Base-by-base conservation (phyloP, 108 stramenopile genomes). In the Licmophora abbreviata region DNA sequence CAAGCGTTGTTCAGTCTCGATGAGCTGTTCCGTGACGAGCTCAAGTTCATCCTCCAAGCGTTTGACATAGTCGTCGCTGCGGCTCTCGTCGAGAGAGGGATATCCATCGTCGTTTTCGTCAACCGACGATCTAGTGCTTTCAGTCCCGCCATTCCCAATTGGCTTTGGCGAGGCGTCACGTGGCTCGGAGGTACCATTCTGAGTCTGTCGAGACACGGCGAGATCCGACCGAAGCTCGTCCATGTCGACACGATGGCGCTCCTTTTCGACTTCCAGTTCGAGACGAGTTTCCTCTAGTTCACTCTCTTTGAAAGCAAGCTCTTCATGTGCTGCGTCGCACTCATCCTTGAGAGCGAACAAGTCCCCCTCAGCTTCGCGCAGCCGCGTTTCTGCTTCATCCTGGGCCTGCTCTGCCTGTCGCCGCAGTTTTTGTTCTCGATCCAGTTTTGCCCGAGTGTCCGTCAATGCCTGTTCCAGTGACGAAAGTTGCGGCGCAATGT, bases 11-110 rank as follows among this genome's bases (percentile, higher is more conserved):
- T 92, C 85, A 5, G 83, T 79, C 31, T 88, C 91, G 54, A 92
- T 92, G 14, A 92, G 66, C 56, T 88, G 86, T 59, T 92, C 91
- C 20, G 86, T 88, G 1, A 88, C 86, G 21, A 83, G 43, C 51
- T 92, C 91, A 10, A 92, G 65, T 64, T 92, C 91, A 42, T 92
- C 91, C 46, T 92, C 91, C 1, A 92, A 61, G 23, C 81, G 83
- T 60, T 77, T 79, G 55, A 83, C 82, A 57, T 92, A 88, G 18
- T 68, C 89, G 24, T 77, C 73, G 51, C 81, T 76, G 1, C 49
- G 72, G 14, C 18, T 54, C 10, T 63, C 38, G 4, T 53, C 49
- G 24, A 46, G 38, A 22, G 57, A 26, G 17, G 29, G 32, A 18
- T 29, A 20, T 8, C 15, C 15, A 2, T 22, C 18, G 38, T 37